Evolutionary conservation across 495 filamentous ascomycete species (phyloP), one percentile per base, ranked within the genome.

Genomic region (Cercophora samala): DNA sequence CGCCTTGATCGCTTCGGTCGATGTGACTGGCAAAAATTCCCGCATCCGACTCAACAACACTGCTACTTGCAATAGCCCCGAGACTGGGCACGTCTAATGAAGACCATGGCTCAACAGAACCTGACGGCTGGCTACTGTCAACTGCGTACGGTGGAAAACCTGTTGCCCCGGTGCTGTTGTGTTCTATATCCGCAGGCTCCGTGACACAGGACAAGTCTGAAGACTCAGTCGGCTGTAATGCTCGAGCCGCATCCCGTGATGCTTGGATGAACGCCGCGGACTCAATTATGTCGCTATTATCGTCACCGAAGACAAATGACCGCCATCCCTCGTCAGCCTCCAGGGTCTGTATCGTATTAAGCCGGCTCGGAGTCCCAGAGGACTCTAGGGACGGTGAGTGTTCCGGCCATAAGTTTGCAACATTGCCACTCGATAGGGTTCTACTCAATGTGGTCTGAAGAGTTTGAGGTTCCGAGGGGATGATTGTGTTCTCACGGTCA

Each of bases 261-360:
- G 79, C 79, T 56, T 81, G 74, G 21, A 66, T 61, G 19, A 81
- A 76, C 13, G 70, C 77, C 24, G 68, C 62, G 19, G 63, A 68
- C 54, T 75, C 67, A 60, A 79, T 4, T 21, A 79, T 77, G 29
- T 80, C 77, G 55, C 70, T 80, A 19, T 62, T 22, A 3, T 76
- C 73, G 3, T 70, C 70, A 5, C 75, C 75, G 29, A 78, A 76
- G 3, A 74, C 75, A 53, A 82, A 81, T 53, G 71, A 72, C 67
- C 74, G 80, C 80, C 80, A 82, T 52, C 67, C 70, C 19, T 70
- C 63, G 32, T 78, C 72, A 5, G 65, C 67, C 61, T 77, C 72
- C n/a, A 23, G 53, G 13, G n/a, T 53, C 0, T 64, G 56, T 5
- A 61, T 42, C 1, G 3, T 22, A 1, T 5, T 8, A 6, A 6